phyloP scores from a whole-genome alignment of 139 green algal species.

The Tetraselmis striata region DNA sequence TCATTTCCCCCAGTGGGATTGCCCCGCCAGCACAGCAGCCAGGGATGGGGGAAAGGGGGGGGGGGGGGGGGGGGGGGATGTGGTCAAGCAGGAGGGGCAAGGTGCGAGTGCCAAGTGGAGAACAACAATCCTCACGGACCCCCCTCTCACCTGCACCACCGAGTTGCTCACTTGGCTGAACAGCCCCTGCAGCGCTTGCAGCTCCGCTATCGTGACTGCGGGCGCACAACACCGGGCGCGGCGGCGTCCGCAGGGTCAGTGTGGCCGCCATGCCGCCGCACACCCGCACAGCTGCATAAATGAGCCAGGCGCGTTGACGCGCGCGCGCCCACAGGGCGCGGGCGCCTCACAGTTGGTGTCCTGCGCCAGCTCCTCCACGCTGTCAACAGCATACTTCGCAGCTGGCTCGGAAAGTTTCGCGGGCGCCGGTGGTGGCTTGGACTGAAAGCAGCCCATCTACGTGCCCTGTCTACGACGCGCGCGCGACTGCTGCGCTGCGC shows the following conservation, averaged over 20 bases:
- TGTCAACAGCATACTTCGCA: neutral
- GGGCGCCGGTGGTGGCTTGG: neutral
- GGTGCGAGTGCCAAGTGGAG: too few relatives aligned
- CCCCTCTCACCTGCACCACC: conserved; percentile 29
- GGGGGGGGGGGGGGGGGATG: too few relatives aligned
- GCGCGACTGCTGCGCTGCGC: too few relatives aligned
- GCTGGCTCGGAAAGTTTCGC: neutral
- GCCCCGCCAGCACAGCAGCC: too few relatives aligned
- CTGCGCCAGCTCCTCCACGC: conserved; percentile 12
- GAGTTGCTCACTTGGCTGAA: conserved; percentile 47
- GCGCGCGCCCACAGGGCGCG: neutral
- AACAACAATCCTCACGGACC: neutral
- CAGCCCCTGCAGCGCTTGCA: conserved; percentile 44
- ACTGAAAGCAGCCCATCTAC: neutral
- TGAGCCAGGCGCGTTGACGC: conserved; percentile 1
- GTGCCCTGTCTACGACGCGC: too few relatives aligned
- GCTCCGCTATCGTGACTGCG: conserved; percentile 44
- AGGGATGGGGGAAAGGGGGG: too few relatives aligned
- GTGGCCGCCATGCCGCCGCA: too few relatives aligned
- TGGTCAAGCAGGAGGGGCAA: too few relatives aligned
- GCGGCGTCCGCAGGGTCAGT: neutral
- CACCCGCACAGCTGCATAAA: too few relatives aligned
- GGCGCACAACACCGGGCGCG: neutral
- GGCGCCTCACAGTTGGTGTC: neutral
- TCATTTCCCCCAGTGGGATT: too few relatives aligned